Conservation (phyloP, 495 filamentous ascomycete genomes). For the Wilcoxina mikolae region DNA sequence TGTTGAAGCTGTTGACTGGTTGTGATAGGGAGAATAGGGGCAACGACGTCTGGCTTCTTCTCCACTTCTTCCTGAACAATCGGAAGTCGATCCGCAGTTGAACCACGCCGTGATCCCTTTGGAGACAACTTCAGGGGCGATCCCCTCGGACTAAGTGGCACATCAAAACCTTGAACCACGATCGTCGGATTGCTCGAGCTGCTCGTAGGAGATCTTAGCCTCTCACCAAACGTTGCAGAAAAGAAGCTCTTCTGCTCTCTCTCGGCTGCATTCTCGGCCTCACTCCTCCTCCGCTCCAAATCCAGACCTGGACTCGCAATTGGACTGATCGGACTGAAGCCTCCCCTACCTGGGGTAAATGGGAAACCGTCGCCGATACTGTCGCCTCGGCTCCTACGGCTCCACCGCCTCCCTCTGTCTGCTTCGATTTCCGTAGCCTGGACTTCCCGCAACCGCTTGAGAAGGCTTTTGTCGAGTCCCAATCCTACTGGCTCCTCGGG, state of each 20-base stretch:
- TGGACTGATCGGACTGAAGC: neutral
- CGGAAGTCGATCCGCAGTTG: neutral
- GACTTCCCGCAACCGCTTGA: conserved; percentile 3
- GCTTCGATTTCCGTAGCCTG: conserved; percentile 3
- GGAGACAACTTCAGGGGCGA: neutral
- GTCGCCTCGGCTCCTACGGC: neutral
- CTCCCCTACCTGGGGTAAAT: neutral
- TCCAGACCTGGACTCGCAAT: conserved; percentile 1
- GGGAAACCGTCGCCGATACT: conserved; percentile 1
- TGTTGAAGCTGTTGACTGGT: neutral
- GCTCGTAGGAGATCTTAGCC: too few species aligned
- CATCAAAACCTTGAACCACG: neutral
- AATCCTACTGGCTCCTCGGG: neutral
- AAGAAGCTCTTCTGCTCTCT: conserved; percentile 3
- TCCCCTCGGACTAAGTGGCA: neutral
- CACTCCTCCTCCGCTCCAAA: neutral
- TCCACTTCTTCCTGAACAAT: neutral
- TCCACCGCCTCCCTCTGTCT: conserved; percentile 1
- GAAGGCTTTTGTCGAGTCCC: conserved; percentile 5
- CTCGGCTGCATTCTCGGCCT: neutral
- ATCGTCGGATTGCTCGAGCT: too few species aligned
- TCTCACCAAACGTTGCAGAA: neutral
- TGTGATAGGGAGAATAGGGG: too few species aligned
- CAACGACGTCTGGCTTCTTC: too few species aligned
- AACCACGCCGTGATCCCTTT: too few species aligned